Conservation (phyloP, 192 early-diverging fungal species). For the Gigaspora rosea region DNA sequence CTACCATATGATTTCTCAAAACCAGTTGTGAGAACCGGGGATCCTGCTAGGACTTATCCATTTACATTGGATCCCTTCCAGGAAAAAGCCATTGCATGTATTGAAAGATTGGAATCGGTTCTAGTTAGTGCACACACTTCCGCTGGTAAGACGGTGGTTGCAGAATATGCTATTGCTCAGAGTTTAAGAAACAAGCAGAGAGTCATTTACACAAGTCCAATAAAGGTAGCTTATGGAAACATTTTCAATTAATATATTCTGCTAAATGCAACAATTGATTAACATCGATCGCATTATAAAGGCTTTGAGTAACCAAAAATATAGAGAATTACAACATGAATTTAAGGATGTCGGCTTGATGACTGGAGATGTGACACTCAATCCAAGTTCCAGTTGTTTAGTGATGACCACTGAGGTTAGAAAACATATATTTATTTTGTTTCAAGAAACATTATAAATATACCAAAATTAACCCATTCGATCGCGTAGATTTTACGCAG, state of each 20-base stretch:
- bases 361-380: conserved; percentile 98
- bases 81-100: conserved; percentile 81
- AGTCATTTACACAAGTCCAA: conserved; percentile 96
- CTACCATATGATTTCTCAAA: background rate
- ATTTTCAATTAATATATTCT: background rate
- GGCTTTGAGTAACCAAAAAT: conserved; percentile 98
- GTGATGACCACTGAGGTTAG: conserved; percentile 92
- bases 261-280: too few species aligned
- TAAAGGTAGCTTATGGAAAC: conserved; percentile 65
- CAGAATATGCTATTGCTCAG: conserved; percentile 98
- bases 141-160: conserved; percentile 97
- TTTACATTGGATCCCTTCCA: conserved; percentile 97
- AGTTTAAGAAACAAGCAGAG: conserved; percentile 85
- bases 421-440: background rate
- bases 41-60: conserved; percentile 86
- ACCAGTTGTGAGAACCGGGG: conserved; percentile 8
- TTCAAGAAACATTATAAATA: background rate
- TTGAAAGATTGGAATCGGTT: conserved; percentile 92
- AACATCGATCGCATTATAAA: conserved; percentile 13
- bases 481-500: conserved; percentile 80
- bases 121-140: conserved; percentile 95
- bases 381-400: conserved; percentile 85
- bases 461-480: background rate
- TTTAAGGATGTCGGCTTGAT: conserved; percentile 98
- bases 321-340: conserved; percentile 89